Conservation (phyloP, 1,284 basidiomycete genomes). For the Pseudozyma sp. region DNA sequence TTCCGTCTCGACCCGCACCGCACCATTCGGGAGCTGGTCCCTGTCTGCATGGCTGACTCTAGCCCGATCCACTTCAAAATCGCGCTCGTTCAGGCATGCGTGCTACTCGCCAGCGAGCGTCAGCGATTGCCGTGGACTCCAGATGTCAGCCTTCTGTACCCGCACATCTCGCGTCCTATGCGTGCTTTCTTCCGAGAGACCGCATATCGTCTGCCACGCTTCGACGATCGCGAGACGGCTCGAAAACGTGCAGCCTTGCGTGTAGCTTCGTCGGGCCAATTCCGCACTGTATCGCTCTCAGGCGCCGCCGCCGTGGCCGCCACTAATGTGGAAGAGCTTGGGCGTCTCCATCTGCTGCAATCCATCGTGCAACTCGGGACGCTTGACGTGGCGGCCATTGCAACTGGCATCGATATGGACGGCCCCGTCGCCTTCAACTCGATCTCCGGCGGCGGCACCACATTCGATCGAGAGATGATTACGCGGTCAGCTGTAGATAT, state of each 20-base stretch:
- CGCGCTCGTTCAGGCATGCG: slow-evolving; percentile 55
- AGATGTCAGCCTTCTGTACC: slow-evolving; percentile 53
- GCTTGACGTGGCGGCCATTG: slow-evolving; percentile 45
- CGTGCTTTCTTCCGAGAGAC: slow-evolving; percentile 54
- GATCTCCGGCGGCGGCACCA: slow-evolving; percentile 13
- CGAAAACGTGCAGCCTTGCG: slow-evolving; percentile 35
- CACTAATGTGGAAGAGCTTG: slow-evolving; percentile 46
- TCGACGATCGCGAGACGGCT: slow-evolving; percentile 32
- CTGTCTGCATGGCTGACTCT: slow-evolving; percentile 51
- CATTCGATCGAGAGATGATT: slow-evolving; percentile 38
- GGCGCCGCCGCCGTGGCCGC: slow-evolving; percentile 30
- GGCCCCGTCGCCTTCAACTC: slow-evolving; percentile 15
- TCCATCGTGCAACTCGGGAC: slow-evolving; percentile 61
- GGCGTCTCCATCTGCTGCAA: slow-evolving; percentile 51
- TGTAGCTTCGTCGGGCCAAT: slow-evolving; percentile 20
- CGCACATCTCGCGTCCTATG: slow-evolving; percentile 45
- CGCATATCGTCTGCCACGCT: slow-evolving; percentile 38
- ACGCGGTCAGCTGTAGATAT: slow-evolving; percentile 38
- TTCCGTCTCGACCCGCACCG: slow-evolving; percentile 63
- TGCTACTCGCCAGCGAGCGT: slow-evolving; percentile 54
- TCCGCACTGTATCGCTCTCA: slow-evolving; percentile 29
- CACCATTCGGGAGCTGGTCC: slow-evolving; percentile 54
- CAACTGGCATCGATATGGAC: slow-evolving; percentile 36
- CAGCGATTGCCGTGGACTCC: slow-evolving; percentile 54
- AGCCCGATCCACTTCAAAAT: slow-evolving; percentile 58